Conservation (phyloP, 306 rosid genomes). For the Fagus sylvatica region DNA sequence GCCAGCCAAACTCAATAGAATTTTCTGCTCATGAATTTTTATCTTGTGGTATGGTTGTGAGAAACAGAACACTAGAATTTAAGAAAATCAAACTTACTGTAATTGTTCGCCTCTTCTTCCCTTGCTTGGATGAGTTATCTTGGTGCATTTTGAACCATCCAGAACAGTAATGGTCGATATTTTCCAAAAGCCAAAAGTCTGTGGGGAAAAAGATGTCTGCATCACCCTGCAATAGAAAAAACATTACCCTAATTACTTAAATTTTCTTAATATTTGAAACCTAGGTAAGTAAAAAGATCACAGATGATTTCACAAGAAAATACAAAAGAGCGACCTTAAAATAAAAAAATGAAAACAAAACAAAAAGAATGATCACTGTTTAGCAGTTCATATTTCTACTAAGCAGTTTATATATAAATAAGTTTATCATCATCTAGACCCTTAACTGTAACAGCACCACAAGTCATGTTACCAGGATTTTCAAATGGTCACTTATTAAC, state of each 20-base stretch:
- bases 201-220: constrained; percentile 97
- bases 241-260: neutral
- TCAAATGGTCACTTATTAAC: neutral
- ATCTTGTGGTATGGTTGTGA: neutral
- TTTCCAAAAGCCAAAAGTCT: constrained; percentile 85
- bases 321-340: neutral
- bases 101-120: constrained; percentile 86
- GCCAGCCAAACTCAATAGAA: neutral
- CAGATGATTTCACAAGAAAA: neutral
- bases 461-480: neutral
- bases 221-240: constrained; percentile 67
- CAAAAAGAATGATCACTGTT: neutral
- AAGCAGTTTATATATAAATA: neutral
- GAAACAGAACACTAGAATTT: neutral
- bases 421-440: neutral
- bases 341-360: neutral
- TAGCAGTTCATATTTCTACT: neutral
- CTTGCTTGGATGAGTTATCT: constrained; percentile 56
- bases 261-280: neutral
- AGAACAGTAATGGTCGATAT: constrained; percentile 85
- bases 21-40: neutral
- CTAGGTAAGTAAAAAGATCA: neutral
- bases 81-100: constrained; percentile 49
- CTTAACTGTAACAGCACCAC: neutral
- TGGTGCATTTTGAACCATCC: constrained; percentile 63